These are phyloP conservation scores for Cryptococcus jaspeensis DNA, from an alignment of 1,284 basidiomycete species.

Conservation along the genomic window DNA sequence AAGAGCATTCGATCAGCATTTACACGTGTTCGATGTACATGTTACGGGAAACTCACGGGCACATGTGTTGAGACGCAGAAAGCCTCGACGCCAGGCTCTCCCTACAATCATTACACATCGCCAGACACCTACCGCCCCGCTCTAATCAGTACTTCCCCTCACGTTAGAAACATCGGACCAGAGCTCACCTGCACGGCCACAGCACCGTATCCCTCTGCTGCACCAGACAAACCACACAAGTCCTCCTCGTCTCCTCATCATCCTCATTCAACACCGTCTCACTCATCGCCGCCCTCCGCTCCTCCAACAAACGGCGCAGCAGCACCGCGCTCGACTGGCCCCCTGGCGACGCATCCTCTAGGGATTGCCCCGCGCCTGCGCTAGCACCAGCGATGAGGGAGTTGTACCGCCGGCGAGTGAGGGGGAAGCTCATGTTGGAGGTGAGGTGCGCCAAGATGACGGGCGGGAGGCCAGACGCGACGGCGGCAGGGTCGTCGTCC, in stretches of 20 bases:
- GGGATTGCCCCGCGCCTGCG: slow-evolving; percentile 9
- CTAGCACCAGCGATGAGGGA: slow-evolving; percentile 24
- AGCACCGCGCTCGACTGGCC: not conserved
- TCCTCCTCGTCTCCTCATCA: slow-evolving; percentile 41
- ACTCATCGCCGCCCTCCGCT: slow-evolving; percentile 18
- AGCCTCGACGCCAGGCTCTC: slow-evolving; percentile 45
- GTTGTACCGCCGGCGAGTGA: slow-evolving; percentile 45
- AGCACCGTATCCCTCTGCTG: slow-evolving; percentile 46
- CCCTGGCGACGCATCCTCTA: not conserved
- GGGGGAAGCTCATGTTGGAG: slow-evolving; percentile 28
- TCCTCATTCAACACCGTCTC: slow-evolving; percentile 27
- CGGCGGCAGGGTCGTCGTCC: slow-evolving; percentile 7
- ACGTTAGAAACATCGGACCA: not conserved
- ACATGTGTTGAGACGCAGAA: slow-evolving; percentile 43
- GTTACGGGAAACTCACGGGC: slow-evolving; percentile 36
- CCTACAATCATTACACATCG: slow-evolving; percentile 48
- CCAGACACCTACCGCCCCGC: slow-evolving; percentile 29
- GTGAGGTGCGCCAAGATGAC: slow-evolving; percentile 50
- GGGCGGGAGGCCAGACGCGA: slow-evolving; percentile 33
- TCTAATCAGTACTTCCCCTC: not conserved
- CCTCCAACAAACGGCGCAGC: slow-evolving; percentile 20
- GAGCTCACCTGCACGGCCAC: slow-evolving; percentile 45
- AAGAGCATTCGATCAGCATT: slow-evolving; percentile 3
- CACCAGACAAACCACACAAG: slow-evolving; percentile 49
- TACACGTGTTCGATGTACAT: no score